phyloP scores from a whole-genome alignment of 805 yeast genomes.

The Yarrowia bubula region DNA sequence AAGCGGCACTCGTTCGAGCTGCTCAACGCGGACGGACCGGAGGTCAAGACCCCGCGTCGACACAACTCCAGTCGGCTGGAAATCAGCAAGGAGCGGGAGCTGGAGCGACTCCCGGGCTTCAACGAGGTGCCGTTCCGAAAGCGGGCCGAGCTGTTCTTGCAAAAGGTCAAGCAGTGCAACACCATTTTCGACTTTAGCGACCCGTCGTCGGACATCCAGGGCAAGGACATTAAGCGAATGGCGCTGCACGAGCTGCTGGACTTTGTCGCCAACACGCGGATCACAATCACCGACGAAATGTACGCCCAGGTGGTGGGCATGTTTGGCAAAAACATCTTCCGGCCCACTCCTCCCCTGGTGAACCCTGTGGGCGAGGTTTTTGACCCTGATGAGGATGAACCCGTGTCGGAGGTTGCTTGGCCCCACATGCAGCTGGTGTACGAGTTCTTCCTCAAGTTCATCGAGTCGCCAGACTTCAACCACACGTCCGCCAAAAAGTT shows the following conservation, averaged over 20 bases:
- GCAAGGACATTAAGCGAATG: conserved; percentile 85
- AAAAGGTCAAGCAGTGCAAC: conserved; percentile 91
- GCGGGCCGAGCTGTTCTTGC: conserved; percentile 72
- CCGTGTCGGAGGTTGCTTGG: conserved; percentile 95
- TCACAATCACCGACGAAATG: conserved; percentile 86
- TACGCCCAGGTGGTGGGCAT: conserved; percentile 82
- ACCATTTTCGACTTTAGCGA: conserved; percentile 91
- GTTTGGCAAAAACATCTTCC: conserved; percentile 84
- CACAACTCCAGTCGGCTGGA: conserved; percentile 92
- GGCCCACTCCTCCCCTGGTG: conserved; percentile 98
- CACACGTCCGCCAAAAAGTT: conserved; percentile 90
- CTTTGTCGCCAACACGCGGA: conserved; percentile 76
- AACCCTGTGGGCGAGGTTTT: conserved; percentile 94
- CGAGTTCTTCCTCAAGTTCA: conserved; percentile 87
- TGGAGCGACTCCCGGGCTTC: conserved; percentile 75
- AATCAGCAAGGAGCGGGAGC: conserved; percentile 63
- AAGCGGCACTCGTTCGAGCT: conserved; percentile 56
- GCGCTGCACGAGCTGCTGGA: conserved; percentile 88
- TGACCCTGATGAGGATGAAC: conserved; percentile 99
- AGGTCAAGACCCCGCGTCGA: conserved; percentile 81
- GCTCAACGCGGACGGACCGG: conserved; percentile 68
- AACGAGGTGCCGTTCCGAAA: conserved; percentile 85
- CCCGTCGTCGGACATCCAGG: conserved; percentile 86
- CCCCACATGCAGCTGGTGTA: conserved; percentile 97
- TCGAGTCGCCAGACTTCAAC: conserved; percentile 92